These are phyloP conservation scores for Codiaeum variegatum DNA, from an alignment of 441 rosid genomes.

Conservation along the genomic window DNA sequence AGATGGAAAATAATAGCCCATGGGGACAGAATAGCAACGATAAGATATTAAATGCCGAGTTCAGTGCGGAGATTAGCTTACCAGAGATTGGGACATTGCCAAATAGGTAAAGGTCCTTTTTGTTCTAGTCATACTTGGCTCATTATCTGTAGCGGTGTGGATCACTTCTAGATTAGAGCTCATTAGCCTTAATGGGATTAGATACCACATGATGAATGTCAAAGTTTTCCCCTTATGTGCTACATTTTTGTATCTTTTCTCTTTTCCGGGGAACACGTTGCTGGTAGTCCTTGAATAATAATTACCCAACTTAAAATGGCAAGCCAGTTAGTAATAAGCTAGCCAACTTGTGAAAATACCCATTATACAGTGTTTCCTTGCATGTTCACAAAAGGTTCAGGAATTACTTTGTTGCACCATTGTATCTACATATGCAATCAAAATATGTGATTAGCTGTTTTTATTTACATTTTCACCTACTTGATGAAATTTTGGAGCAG, in stretches of 20 bases:
- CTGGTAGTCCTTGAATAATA: neutral
- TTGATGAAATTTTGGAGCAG: neutral
- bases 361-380: neutral
- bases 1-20: constrained; percentile 30
- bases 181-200: neutral
- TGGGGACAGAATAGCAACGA: constrained; percentile 24
- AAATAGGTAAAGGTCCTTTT: constrained; percentile 37
- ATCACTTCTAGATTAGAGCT: neutral
- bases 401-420: neutral
- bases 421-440: neutral
- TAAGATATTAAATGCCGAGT: constrained; percentile 27
- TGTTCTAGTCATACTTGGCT: constrained; percentile 7
- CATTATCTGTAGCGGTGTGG: constrained; percentile 8
- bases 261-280: neutral
- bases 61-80: constrained; percentile 28
- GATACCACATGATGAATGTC: neutral
- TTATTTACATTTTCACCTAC: neutral
- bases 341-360: neutral
- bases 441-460: constrained; percentile 1
- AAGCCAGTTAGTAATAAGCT: neutral
- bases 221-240: neutral
- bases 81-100: constrained; percentile 25
- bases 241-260: neutral
- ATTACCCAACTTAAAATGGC: neutral
- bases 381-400: neutral